These are phyloP conservation scores for Raphanus sativus DNA, from an alignment of 345 rosid species.

Conservation along the genomic window DNA sequence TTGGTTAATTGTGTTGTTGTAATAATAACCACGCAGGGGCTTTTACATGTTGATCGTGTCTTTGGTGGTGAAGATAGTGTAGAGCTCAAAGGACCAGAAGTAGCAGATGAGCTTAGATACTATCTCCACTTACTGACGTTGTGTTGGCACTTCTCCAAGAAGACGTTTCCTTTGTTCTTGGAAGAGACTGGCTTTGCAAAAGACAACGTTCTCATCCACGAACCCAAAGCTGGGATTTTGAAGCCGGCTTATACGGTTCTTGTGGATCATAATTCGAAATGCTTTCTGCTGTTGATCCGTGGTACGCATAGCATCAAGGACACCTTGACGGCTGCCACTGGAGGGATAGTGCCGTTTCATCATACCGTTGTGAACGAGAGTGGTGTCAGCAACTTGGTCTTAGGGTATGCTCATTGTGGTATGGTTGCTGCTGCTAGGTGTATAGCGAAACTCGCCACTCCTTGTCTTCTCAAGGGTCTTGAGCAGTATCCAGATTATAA, in stretches of 20 bases:
- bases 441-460: constrained; percentile 90
- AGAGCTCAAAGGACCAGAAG: constrained; percentile 63
- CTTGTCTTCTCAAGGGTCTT: constrained; percentile 73
- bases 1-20: too few species aligned
- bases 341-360: constrained; percentile 94
- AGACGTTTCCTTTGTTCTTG: constrained; percentile 74
- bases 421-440: constrained; percentile 99
- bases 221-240: constrained; percentile 96
- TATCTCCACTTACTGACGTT: constrained; percentile 72
- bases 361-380: constrained; percentile 84
- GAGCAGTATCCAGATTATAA: constrained; percentile 67
- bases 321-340: constrained; percentile 95
- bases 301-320: constrained; percentile 98
- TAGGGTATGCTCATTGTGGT: constrained; percentile 98
- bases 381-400: constrained; percentile 80
- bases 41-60: constrained; percentile 63
- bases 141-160: constrained; percentile 97
- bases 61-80: constrained; percentile 88
- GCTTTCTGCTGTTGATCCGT: constrained; percentile 76
- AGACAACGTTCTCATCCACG: constrained; percentile 83
- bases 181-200: constrained; percentile 76
- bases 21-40: constrained; percentile 47
- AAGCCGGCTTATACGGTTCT: constrained; percentile 94
- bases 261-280: constrained; percentile 58
- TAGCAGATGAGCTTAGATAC: constrained; percentile 61